Conservation (phyloP, 1,139 yeast species). For the Geotrichum restrictum region DNA sequence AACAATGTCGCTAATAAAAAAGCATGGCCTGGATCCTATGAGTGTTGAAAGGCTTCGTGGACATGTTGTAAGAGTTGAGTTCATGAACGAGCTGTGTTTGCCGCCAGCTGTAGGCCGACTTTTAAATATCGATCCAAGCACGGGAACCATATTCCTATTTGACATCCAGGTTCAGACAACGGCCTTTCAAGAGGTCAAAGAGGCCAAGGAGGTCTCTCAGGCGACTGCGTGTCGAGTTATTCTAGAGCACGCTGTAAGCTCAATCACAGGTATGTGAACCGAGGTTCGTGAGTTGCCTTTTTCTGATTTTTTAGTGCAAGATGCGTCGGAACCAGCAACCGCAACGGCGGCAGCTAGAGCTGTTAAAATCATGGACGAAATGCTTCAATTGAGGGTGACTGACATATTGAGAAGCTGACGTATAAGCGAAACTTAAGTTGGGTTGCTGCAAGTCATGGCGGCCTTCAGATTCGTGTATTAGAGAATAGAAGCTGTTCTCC, state of each 20-base stretch:
- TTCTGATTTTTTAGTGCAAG: not conserved
- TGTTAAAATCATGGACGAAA: not conserved
- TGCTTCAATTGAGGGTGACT: not conserved
- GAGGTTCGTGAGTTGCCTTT: not conserved
- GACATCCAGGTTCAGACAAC: not conserved
- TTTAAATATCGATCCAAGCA: constrained; percentile 27
- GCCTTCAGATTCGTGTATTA: too few relatives aligned
- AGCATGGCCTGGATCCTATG: not conserved
- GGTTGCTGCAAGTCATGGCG: too few relatives aligned
- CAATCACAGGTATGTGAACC: not conserved
- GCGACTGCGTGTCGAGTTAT: not conserved
- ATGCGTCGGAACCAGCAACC: not conserved
- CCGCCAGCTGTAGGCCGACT: constrained; percentile 25
- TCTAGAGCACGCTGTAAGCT: not conserved
- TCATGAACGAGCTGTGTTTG: constrained; percentile 14
- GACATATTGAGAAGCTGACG: too few relatives aligned
- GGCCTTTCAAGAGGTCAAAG: too few relatives aligned
- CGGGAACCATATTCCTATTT: constrained; percentile 22
- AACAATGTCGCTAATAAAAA: too few relatives aligned
- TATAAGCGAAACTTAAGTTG: too few relatives aligned
- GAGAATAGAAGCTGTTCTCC: too few relatives aligned
- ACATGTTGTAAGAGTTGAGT: constrained; percentile 18
- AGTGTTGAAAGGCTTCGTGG: constrained; percentile 22
- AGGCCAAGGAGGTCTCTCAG: too few relatives aligned
- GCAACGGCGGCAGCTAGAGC: not conserved